Evolutionary conservation across 2,329 filamentous ascomycete species (phyloP).

Genomic region (Polytolypa hystricis): DNA sequence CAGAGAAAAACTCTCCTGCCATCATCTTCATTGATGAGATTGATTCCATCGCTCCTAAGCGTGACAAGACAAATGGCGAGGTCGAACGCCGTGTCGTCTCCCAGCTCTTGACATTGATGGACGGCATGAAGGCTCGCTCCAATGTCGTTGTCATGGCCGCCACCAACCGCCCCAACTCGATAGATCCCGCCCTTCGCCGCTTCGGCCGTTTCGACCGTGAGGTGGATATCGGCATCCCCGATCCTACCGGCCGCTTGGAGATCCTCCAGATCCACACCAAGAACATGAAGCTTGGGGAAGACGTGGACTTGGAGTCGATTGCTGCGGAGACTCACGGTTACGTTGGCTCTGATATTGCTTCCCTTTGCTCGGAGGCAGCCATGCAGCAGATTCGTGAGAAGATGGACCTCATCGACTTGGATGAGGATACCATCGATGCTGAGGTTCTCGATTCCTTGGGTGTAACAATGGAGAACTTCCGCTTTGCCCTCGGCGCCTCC

Average conservation of each 20-base stretch:
- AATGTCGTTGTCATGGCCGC: constrained; percentile 99
- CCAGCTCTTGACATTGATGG: constrained; percentile 93
- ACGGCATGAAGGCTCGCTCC: constrained; percentile 98
- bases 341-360: constrained; percentile 95
- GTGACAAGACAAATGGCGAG: constrained; percentile 99
- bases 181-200: constrained; percentile 92
- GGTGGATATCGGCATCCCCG: constrained; percentile 95
- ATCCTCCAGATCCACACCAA: constrained; percentile 99
- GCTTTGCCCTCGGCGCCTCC: constrained; percentile 91
- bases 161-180: constrained; percentile 97
- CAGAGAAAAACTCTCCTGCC: constrained; percentile 97
- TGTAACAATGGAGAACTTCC: constrained; percentile 99
- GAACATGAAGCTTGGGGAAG: constrained; percentile 99
- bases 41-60: constrained; percentile 97
- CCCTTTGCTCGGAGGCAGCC: constrained; percentile 94
- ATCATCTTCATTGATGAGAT: constrained; percentile 99
- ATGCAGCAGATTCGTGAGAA: constrained; percentile 99
- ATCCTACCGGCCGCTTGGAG: constrained; percentile 95
- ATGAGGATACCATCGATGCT: constrained; percentile 97
- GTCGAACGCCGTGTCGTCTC: constrained; percentile 98
- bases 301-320: constrained; percentile 93
- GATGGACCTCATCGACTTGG: constrained; percentile 98
- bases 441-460: constrained; percentile 96
- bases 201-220: constrained; percentile 99
- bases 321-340: constrained; percentile 98